Evolutionary conservation across 176 grass and related monocot genomes (phyloP), one percentile per base, ranked within the genome.

Genomic region (Carex scoparia): DNA sequence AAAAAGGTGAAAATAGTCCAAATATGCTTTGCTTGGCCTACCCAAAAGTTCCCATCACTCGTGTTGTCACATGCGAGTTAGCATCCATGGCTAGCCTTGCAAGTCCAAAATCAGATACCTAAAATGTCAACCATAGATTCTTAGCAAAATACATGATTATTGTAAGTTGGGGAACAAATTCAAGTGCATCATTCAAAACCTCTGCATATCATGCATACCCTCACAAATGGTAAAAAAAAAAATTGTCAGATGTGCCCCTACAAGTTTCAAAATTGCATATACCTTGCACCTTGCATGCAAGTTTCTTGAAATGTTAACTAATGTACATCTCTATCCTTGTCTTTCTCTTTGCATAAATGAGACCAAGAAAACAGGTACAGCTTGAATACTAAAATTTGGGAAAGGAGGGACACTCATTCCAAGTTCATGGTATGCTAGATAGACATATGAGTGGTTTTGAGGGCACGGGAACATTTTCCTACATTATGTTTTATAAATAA

Each of bases 31-130:
- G 28, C 58, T 86, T 82, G 54, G 61, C 91, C 33, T 89, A 99
- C 97, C 97, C 97, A 86, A 99, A 99, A 38, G 97, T 99, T 58
- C 97, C 97, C 97, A 99, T 99, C 56, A 99, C 93, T 76, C 88
- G 93, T 79, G 97, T 99, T 30, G 93, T 94, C 53, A 96, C 91
- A 58, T 99, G 93, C 4, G 93, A 92, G 51, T 99, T 95, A 37
- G 91, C 85, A 85, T 99, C 97, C 59, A 82, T 89, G 0, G 97
- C 91, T 88, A 93, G 86, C 91, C 91, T 94, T 92, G 97, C 97
- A 74, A 99, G 97, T 66, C 97, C 97, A 87, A 99, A 99, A 96
- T 99, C 97, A 88, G 97, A 96, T 82, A 99, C 97, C 97, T 99
- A 63, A 16, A 31, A 83, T 10, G 81, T 84, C 13, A 46, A 67